phyloP scores from a whole-genome alignment of 2,329 filamentous ascomycete genomes.

The Chaetomiaceae sp. region DNA sequence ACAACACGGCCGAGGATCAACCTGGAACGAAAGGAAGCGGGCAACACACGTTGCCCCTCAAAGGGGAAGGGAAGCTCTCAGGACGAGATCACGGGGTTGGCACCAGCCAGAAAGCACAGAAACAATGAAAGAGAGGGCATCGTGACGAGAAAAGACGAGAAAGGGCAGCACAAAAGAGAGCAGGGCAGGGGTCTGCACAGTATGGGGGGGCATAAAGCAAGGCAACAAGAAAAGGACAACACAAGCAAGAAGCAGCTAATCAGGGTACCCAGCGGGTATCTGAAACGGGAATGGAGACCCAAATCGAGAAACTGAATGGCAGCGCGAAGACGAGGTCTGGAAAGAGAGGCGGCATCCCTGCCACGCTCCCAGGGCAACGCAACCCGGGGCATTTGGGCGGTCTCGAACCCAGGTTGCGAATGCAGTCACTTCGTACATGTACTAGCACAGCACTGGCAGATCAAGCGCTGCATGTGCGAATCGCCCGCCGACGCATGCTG shows the following conservation, averaged over 20 bases:
- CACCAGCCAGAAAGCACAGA: constrained; percentile 12
- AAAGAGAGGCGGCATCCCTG: constrained; percentile 9
- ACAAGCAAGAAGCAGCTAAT: not conserved
- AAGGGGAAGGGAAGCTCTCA: constrained; percentile 5
- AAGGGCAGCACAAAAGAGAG: not conserved
- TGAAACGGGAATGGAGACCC: constrained; percentile 24
- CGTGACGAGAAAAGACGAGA: not conserved
- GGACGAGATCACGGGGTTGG: constrained; percentile 9
- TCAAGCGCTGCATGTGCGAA: not conserved
- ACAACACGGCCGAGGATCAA: constrained; percentile 51
- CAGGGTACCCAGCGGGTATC: constrained; percentile 23
- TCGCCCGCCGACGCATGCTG: not conserved
- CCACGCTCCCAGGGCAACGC: not conserved
- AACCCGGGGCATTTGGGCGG: no score
- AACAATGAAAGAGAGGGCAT: not conserved
- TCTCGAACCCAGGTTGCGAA: not conserved
- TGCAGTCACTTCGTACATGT: no score
- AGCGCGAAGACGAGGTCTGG: constrained; percentile 8
- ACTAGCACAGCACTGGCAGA: not conserved
- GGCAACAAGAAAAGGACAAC: not conserved
- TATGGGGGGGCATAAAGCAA: not conserved
- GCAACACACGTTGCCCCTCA: constrained; percentile 27
- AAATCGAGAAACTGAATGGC: no score
- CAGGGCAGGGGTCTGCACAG: not conserved
- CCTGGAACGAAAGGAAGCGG: constrained; percentile 46